Percentiles rank a stretch among this genome's conserved stretches.
Conservation (phyloP, 2,329 filamentous ascomycete genomes). For the Alternaria hordeiaustralica region DNA sequence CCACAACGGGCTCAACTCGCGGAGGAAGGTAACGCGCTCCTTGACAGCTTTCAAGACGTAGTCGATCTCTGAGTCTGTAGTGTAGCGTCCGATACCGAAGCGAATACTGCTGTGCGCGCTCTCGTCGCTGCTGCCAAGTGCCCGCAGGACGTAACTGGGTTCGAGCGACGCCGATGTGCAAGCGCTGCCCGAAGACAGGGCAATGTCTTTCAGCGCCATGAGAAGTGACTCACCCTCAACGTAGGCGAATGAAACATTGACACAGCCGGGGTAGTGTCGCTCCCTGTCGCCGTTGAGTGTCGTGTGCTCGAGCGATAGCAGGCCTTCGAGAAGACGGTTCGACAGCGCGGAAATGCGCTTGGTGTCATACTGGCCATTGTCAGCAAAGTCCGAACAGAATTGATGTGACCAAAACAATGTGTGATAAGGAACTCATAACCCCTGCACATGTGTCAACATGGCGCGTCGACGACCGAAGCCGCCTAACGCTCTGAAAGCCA, state of each 20-base stretch:
- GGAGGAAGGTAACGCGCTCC: slow-evolving; percentile 88
- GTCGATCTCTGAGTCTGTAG: slow-evolving; percentile 92
- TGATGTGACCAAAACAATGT: background rate
- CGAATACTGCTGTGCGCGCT: slow-evolving; percentile 97
- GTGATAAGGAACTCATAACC: slow-evolving; percentile 61
- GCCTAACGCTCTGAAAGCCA: slow-evolving; percentile 76
- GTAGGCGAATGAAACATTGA: slow-evolving; percentile 98
- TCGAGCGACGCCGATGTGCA: slow-evolving; percentile 97
- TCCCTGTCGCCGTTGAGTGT: slow-evolving; percentile 84
- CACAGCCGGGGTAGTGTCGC: slow-evolving; percentile 91
- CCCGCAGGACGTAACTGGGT: slow-evolving; percentile 93
- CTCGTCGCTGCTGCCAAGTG: slow-evolving; percentile 94
- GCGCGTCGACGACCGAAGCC: slow-evolving; percentile 42
- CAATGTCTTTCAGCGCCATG: slow-evolving; percentile 98
- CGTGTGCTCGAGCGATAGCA: slow-evolving; percentile 90
- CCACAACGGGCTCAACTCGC: slow-evolving; percentile 95
- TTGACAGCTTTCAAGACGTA: slow-evolving; percentile 95
- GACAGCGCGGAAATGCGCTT: slow-evolving; percentile 84
- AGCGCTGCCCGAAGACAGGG: slow-evolving; percentile 92
- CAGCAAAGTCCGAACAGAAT: slow-evolving; percentile 11
- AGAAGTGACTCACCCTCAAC: slow-evolving; percentile 97
- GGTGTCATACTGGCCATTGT: slow-evolving; percentile 76
- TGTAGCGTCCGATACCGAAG: slow-evolving; percentile 97
- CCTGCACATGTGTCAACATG: slow-evolving; percentile 66
- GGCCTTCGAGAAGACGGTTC: slow-evolving; percentile 79